A percentile compares a stretch with the other conserved stretches of the same genome.
Evolutionary conservation across 2,329 filamentous ascomycete species (phyloP).

Genomic region (Cyanodermella asteris): DNA sequence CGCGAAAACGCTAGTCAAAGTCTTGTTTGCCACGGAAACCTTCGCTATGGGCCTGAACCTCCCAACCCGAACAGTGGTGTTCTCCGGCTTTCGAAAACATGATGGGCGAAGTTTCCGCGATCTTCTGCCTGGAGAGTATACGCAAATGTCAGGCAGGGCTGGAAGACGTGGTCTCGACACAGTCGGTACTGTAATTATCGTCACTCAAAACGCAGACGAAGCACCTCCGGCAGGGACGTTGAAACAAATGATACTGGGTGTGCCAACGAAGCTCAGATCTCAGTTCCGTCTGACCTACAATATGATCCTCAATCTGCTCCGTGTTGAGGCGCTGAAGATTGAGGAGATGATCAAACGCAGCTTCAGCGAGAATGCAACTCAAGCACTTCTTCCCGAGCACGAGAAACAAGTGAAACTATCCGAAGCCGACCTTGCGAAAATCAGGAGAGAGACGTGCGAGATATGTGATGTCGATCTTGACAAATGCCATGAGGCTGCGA

Average conservation of each 20-base stretch:
- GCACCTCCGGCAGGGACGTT: slow-evolving; percentile 67
- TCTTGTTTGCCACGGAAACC: slow-evolving; percentile 91
- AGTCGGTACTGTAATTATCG: slow-evolving; percentile 86
- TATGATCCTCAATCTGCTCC: slow-evolving; percentile 91
- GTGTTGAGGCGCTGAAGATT: slow-evolving; percentile 91
- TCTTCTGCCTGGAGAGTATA: slow-evolving; percentile 84
- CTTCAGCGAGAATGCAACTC: slow-evolving; percentile 94
- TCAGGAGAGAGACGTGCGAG: slow-evolving; percentile 65
- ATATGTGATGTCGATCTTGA: slow-evolving; percentile 67
- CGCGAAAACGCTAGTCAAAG: slow-evolving; percentile 82
- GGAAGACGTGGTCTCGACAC: slow-evolving; percentile 81
- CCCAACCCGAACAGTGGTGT: slow-evolving; percentile 87
- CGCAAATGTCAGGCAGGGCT: slow-evolving; percentile 92
- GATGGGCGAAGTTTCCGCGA: slow-evolving; percentile 85
- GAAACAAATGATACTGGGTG: slow-evolving; percentile 83
- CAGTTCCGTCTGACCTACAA: slow-evolving; percentile 97
- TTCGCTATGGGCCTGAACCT: slow-evolving; percentile 97
- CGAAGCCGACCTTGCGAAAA: slow-evolving; percentile 73
- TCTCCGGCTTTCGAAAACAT: slow-evolving; percentile 91
- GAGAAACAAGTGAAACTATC: slow-evolving; percentile 85
- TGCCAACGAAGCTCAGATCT: slow-evolving; percentile 83
- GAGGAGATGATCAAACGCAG: slow-evolving; percentile 99
- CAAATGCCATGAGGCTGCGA: slow-evolving; percentile 56
- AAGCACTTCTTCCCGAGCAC: slow-evolving; percentile 81
- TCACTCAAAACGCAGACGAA: slow-evolving; percentile 59